Conservation (phyloP, 192 early-diverging fungal genomes). For the Coemansia sp. region DNA sequence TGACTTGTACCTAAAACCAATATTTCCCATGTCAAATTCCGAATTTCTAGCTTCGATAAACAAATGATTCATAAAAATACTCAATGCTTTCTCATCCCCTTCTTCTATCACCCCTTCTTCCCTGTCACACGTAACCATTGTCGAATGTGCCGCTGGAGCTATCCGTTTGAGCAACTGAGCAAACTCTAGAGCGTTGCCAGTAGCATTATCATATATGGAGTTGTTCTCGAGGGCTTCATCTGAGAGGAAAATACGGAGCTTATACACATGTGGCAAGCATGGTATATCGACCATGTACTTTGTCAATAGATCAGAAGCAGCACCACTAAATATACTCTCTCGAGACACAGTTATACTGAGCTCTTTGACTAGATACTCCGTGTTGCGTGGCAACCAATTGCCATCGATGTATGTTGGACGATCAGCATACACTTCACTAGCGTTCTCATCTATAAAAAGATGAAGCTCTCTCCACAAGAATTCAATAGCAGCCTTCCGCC, state of each 20-base stretch:
- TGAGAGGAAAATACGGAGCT: not conserved
- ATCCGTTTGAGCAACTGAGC: not conserved
- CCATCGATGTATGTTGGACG: not conserved
- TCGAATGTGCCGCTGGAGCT: not conserved
- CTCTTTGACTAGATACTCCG: not conserved
- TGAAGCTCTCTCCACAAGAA: not conserved
- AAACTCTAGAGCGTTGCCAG: not conserved
- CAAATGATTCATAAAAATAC: not conserved
- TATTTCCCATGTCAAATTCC: not conserved
- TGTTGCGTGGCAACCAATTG: not conserved
- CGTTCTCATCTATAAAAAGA: not conserved
- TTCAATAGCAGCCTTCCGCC: not conserved
- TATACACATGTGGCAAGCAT: not conserved
- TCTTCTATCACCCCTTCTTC: not conserved
- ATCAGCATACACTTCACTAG: not conserved
- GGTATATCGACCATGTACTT: not conserved
- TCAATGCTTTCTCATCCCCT: not conserved
- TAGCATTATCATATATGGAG: too few species aligned
- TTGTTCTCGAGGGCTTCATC: not conserved
- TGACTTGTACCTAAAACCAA: too few species aligned
- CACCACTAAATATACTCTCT: not conserved
- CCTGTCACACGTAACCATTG: not conserved
- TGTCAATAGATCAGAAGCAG: not conserved
- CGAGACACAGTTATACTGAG: not conserved
- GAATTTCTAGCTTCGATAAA: not conserved